phyloP scores from a whole-genome alignment of 768 basidiomycete species.

The Boletales sp. region DNA sequence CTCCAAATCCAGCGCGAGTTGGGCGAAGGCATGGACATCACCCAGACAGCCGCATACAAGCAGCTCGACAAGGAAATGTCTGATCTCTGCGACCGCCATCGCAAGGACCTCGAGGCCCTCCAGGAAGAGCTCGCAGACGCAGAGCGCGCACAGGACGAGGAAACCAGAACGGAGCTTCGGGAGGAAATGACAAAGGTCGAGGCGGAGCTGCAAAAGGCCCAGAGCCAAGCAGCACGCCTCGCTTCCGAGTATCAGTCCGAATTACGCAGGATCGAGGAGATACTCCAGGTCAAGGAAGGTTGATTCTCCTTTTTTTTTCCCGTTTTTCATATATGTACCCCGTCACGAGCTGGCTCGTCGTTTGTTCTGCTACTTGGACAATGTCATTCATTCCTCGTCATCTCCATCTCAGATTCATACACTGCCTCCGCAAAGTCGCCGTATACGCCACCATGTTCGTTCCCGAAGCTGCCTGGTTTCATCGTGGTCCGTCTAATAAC shows the following conservation, averaged over 20 bases:
- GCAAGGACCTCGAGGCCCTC: slow-evolving; percentile 45
- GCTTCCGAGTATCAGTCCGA: slow-evolving; percentile 33
- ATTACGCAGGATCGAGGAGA: slow-evolving; percentile 33
- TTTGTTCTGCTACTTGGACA: background rate
- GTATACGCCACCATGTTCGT: slow-evolving; percentile 1
- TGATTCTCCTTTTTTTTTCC: slow-evolving; percentile 12
- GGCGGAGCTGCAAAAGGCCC: slow-evolving; percentile 25
- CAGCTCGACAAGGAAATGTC: slow-evolving; percentile 50
- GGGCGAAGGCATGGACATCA: slow-evolving; percentile 43
- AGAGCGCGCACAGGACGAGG: slow-evolving; percentile 42
- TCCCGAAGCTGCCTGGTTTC: too few species aligned
- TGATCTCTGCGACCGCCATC: slow-evolving; percentile 42
- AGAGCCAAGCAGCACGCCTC: slow-evolving; percentile 28
- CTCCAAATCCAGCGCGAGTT: slow-evolving; percentile 56
- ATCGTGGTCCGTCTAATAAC: too few species aligned
- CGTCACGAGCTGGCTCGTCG: slow-evolving; percentile 20
- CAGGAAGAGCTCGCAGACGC: slow-evolving; percentile 47
- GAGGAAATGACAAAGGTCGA: slow-evolving; percentile 35
- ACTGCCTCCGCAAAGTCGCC: slow-evolving; percentile 15
- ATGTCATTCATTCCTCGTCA: too few species aligned
- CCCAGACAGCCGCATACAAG: slow-evolving; percentile 51
- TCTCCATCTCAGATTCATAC: background rate
- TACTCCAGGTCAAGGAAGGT: slow-evolving; percentile 29
- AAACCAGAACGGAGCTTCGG: slow-evolving; percentile 43
- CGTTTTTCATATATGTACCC: slow-evolving; percentile 17